Conservation (phyloP, 441 rosid species). For the Codiaeum variegatum region DNA sequence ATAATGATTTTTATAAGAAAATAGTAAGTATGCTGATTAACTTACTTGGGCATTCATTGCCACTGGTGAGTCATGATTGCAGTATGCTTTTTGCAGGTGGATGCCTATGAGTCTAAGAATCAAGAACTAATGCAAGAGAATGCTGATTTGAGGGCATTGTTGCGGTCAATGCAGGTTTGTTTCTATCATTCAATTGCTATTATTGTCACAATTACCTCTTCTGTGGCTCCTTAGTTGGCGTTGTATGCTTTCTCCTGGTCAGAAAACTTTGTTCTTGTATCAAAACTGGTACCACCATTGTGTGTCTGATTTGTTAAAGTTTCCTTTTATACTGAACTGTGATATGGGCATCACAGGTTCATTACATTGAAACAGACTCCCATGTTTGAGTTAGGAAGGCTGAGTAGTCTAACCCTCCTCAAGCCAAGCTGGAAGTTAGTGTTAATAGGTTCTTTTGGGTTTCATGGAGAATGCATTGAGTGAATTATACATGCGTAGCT, state of each 20-base stretch:
- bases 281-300: neutral
- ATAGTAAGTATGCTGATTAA: constrained; percentile 50
- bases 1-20: constrained; percentile 90
- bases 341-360: neutral
- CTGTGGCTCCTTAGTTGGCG: neutral
- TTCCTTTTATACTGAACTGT: neutral
- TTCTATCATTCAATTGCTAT: neutral
- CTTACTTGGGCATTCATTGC: constrained; percentile 10
- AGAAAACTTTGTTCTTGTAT: neutral
- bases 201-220: neutral
- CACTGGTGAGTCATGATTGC: constrained; percentile 16
- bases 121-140: constrained; percentile 94
- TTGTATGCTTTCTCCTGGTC: neutral
- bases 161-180: constrained; percentile 91
- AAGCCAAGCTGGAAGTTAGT: neutral
- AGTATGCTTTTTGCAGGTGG: constrained; percentile 55
- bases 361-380: neutral
- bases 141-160: constrained; percentile 75
- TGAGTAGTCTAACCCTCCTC: neutral
- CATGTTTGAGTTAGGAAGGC: neutral
- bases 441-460: neutral
- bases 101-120: constrained; percentile 92
- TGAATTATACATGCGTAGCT: neutral
- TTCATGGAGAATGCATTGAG: neutral
- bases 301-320: neutral